Percentiles rank a stretch among this genome's conserved stretches.
These are phyloP conservation scores for Allantophomopsis lycopodina DNA, from an alignment of 2,329 filamentous ascomycete genomes.

Conservation along the genomic window DNA sequence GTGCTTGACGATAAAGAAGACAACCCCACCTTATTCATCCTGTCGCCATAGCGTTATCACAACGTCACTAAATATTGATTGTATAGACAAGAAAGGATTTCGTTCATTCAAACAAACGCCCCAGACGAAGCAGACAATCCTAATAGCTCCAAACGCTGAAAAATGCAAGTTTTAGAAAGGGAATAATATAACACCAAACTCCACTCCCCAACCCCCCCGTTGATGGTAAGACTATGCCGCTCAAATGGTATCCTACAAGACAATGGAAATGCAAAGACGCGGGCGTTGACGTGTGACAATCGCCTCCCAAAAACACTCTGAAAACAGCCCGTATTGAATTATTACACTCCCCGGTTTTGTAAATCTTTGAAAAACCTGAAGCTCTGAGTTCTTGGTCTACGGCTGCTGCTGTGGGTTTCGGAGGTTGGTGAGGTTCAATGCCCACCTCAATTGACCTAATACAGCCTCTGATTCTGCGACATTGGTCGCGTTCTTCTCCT, in stretches of 20 bases:
- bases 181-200: too few species aligned
- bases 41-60: background rate
- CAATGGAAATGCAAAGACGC: conserved; percentile 1
- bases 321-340: background rate
- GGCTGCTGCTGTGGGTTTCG: background rate
- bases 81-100: too few species aligned
- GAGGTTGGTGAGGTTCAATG: conserved; percentile 15
- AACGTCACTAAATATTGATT: too few species aligned
- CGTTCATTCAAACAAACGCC: too few species aligned
- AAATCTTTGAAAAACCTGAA: too few species aligned
- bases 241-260: background rate
- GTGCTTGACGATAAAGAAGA: too few species aligned
- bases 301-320: too few species aligned
- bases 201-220: too few species aligned
- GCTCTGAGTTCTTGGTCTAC: too few species aligned
- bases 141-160: too few species aligned
- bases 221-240: background rate
- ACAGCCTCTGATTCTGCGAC: conserved; percentile 44
- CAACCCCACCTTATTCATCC: background rate
- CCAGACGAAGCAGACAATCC: too few species aligned
- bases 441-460: conserved; percentile 60
- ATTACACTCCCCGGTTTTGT: background rate
- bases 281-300: background rate
- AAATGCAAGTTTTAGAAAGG: too few species aligned
- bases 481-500: conserved; percentile 44